Evolutionary conservation across 2,329 filamentous ascomycete species (phyloP).

Genomic region (Paracamarosporium sp.): DNA sequence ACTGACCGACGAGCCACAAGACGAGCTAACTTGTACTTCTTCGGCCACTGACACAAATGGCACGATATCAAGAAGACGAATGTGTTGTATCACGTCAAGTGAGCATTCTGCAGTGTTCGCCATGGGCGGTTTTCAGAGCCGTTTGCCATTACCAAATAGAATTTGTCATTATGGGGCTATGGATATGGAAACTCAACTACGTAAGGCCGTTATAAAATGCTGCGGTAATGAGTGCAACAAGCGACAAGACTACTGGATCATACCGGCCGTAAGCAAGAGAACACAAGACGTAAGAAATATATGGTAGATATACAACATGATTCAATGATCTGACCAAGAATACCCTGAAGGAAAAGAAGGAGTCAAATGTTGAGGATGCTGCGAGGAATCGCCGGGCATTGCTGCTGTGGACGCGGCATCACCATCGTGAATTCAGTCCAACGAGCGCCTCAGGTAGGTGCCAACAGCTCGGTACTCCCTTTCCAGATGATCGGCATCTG

Average conservation of each 20-base stretch:
- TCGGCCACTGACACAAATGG: no score
- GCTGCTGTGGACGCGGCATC: neutral
- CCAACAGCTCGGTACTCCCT: neutral
- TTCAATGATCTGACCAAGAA: no score
- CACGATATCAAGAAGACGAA: no score
- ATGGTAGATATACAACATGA: neutral
- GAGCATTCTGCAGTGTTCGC: no score
- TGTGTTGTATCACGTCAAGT: no score
- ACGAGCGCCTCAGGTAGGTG: neutral
- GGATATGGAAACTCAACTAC: neutral
- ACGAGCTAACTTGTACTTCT: no score
- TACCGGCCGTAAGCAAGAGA: neutral
- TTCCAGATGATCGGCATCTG: neutral
- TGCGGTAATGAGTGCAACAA: neutral
- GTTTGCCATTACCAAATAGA: no score
- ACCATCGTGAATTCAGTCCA: neutral
- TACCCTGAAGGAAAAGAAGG: neutral
- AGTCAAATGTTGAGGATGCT: neutral
- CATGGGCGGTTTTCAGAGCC: no score
- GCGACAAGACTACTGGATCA: neutral
- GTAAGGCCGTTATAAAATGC: slow-evolving; percentile 1
- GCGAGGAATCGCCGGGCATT: neutral
- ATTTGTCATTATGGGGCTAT: no score
- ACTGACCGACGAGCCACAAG: no score
- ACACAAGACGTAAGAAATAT: neutral